phyloP scores from a whole-genome alignment of 345 rosid species.

The Zanthoxylum bungeanum region DNA sequence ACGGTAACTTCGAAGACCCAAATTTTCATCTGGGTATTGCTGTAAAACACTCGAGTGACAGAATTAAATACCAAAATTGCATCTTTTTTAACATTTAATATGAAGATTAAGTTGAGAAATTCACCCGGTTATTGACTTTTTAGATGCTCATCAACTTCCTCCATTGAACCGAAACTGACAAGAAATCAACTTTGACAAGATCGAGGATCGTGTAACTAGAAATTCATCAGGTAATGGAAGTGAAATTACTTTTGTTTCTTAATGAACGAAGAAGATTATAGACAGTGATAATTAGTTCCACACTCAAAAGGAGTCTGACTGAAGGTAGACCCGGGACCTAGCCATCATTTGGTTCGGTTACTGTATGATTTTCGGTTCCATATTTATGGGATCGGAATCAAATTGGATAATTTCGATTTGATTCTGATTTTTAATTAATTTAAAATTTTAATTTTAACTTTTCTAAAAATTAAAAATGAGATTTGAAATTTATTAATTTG shows the following conservation, averaged over 20 bases:
- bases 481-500: no score
- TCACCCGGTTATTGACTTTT: slow-evolving; percentile 39
- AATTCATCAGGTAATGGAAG: neutral
- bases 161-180: slow-evolving; percentile 31
- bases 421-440: no score
- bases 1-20: neutral
- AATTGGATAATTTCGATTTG: no score
- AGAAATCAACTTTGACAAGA: neutral
- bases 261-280: slow-evolving; percentile 33
- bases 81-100: neutral
- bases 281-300: slow-evolving; percentile 12
- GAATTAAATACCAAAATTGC: neutral
- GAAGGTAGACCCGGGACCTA: no score
- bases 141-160: slow-evolving; percentile 41
- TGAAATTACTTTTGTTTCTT: neutral
- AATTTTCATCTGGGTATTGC: neutral
- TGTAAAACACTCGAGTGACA: neutral
- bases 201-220: no score
- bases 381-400: no score
- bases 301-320: no score
- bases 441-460: no score
- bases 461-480: no score
- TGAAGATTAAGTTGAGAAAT: neutral
- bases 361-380: no score
- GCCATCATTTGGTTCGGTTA: no score